A percentile compares a stretch with the other conserved stretches of the same genome.
These are phyloP conservation scores for Collybiopsis confluens DNA, from an alignment of 768 basidiomycete species.

Conservation along the genomic window DNA sequence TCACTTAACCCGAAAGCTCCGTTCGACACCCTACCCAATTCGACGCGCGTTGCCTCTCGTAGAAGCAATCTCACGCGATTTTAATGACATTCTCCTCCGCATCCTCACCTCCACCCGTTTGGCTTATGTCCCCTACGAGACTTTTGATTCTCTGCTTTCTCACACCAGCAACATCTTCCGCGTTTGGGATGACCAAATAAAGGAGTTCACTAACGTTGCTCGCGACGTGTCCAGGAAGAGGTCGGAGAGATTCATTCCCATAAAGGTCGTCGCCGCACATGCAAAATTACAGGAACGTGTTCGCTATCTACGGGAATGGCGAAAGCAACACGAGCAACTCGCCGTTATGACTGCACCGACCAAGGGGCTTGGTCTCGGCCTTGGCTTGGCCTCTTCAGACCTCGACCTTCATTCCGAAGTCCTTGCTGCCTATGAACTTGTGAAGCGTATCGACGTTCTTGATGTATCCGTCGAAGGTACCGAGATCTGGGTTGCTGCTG, in stretches of 20 bases:
- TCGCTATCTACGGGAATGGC: slow-evolving; percentile 84
- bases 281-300: slow-evolving; percentile 86
- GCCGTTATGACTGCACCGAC: slow-evolving; percentile 97
- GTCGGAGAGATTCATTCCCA: slow-evolving; percentile 90
- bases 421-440: slow-evolving; percentile 92
- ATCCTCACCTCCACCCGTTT: slow-evolving; percentile 89
- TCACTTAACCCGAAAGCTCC: slow-evolving; percentile 94
- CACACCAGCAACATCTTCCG: slow-evolving; percentile 76
- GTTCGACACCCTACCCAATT: slow-evolving; percentile 94
- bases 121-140: slow-evolving; percentile 90
- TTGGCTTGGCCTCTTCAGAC: slow-evolving; percentile 9
- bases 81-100: slow-evolving; percentile 90
- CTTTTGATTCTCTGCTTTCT: slow-evolving; percentile 82
- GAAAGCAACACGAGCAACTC: slow-evolving; percentile 96
- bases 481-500: slow-evolving; percentile 96
- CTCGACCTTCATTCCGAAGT: slow-evolving; percentile 48
- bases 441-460: slow-evolving; percentile 94
- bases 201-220: slow-evolving; percentile 89
- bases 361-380: slow-evolving; percentile 56
- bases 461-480: slow-evolving; percentile 93
- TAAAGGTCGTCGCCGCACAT: slow-evolving; percentile 90
- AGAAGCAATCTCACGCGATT: slow-evolving; percentile 96
- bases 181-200: slow-evolving; percentile 87
- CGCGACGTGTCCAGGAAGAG: slow-evolving; percentile 91
- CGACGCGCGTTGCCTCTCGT: slow-evolving; percentile 93